These are phyloP conservation scores for Corylus americana DNA, from an alignment of 306 rosid genomes.

Conservation along the genomic window DNA sequence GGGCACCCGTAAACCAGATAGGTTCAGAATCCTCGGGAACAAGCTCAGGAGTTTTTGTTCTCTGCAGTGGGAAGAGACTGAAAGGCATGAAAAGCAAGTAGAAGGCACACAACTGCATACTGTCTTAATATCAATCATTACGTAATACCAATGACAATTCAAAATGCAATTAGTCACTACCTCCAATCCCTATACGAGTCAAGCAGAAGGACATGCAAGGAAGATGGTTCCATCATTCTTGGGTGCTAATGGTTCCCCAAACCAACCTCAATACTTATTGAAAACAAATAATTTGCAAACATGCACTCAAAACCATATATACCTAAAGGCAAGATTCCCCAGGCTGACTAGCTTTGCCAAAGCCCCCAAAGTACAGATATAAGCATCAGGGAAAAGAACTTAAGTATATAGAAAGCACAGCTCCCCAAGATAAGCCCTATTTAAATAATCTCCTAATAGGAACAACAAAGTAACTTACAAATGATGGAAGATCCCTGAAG, in stretches of 20 bases:
- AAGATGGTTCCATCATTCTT: neutral
- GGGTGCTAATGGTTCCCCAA: neutral
- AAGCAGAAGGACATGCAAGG: neutral
- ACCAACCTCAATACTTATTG: neutral
- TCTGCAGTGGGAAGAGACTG: constrained; percentile 43
- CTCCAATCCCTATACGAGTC: neutral
- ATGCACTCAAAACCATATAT: neutral
- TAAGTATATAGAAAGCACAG: neutral
- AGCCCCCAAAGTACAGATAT: neutral
- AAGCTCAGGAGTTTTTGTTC: constrained; percentile 67
- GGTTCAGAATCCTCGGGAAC: constrained; percentile 71
- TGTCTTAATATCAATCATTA: neutral
- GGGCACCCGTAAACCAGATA: constrained; percentile 55
- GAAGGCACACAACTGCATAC: neutral
- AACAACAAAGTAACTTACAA: constrained; percentile 49
- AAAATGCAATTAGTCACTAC: neutral
- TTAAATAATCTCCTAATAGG: constrained; percentile 8
- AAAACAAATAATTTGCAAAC: neutral
- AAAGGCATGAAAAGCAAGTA: constrained; percentile 5
- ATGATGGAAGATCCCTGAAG: constrained; percentile 78
- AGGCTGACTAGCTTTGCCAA: neutral
- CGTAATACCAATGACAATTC: neutral
- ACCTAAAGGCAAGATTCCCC: neutral
- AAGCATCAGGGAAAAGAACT: constrained; percentile 8
- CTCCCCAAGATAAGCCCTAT: neutral